These are phyloP conservation scores for Cicer judaicum DNA, from an alignment of 306 rosid species.

Conservation along the genomic window DNA sequence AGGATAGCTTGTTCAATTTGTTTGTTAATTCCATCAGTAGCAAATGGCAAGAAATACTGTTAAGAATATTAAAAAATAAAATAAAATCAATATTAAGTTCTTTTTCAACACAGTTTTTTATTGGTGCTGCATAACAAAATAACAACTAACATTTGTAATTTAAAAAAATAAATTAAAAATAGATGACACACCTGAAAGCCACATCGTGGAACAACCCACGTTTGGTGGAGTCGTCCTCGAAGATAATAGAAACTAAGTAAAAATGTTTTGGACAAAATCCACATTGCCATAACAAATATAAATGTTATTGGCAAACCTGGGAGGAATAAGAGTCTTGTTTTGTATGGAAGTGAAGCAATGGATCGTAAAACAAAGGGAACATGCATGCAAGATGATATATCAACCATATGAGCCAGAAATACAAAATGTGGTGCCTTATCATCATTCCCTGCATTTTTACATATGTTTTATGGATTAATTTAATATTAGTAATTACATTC, in stretches of 20 bases:
- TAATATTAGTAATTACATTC: background rate
- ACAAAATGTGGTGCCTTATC: slow-evolving; percentile 75
- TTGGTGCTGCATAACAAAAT: background rate
- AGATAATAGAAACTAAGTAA: slow-evolving; percentile 66
- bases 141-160: too few species aligned
- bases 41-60: slow-evolving; percentile 96
- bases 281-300: slow-evolving; percentile 64
- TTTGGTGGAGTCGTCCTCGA: slow-evolving; percentile 75
- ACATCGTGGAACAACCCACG: slow-evolving; percentile 88
- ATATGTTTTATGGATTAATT: background rate
- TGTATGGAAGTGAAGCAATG: slow-evolving; percentile 62
- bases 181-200: slow-evolving; percentile 77
- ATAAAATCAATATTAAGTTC: background rate
- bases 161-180: too few species aligned
- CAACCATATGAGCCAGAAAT: slow-evolving; percentile 92
- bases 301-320: slow-evolving; percentile 48
- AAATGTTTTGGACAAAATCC: slow-evolving; percentile 78
- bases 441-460: slow-evolving; percentile 56
- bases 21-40: slow-evolving; percentile 80
- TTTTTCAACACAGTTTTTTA: background rate
- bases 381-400: slow-evolving; percentile 67
- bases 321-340: slow-evolving; percentile 53
- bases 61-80: background rate
- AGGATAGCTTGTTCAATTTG: slow-evolving; percentile 87
- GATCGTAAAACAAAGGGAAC: slow-evolving; percentile 63